These are phyloP conservation scores for Colletotrichum sp. DNA, from an alignment of 2,329 filamentous ascomycete species.

Conservation along the genomic window DNA sequence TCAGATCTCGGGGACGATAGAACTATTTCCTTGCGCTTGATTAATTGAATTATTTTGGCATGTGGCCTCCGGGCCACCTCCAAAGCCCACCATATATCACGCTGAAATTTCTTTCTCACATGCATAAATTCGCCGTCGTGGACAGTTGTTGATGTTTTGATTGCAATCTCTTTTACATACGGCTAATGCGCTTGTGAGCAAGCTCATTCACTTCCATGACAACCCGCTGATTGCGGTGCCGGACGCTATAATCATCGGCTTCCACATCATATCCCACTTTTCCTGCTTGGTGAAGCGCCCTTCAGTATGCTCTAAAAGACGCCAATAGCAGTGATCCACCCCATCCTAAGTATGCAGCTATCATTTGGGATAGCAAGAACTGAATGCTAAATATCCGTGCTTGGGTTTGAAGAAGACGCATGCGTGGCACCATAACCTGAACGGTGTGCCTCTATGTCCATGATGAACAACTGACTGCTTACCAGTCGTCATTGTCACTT, in stretches of 20 bases:
- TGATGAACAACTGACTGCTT: constrained; percentile 13
- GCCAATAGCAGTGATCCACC: not conserved
- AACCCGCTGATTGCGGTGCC: not conserved
- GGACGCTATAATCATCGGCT: not conserved
- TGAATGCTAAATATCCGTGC: not conserved
- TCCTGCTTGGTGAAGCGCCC: not conserved
- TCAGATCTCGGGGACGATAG: constrained; percentile 25
- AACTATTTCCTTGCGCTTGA: not conserved
- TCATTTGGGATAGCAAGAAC: not conserved
- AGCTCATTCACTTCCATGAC: not conserved
- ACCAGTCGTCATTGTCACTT: constrained; percentile 77
- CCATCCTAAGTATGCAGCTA: not conserved
- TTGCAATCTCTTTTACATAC: not conserved
- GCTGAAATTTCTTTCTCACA: not conserved
- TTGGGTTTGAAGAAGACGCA: not conserved
- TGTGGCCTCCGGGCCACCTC: not conserved
- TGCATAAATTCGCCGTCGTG: not conserved
- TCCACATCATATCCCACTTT: not conserved
- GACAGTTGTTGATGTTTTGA: not conserved
- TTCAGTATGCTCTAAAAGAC: not conserved
- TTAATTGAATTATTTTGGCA: constrained; percentile 1
- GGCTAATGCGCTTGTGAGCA: not conserved
- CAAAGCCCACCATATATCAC: not conserved
- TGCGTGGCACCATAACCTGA: not conserved
- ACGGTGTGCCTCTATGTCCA: not conserved